These are phyloP conservation scores for Exophiala bonariae DNA, from an alignment of 2,329 filamentous ascomycete species.

Conservation along the genomic window DNA sequence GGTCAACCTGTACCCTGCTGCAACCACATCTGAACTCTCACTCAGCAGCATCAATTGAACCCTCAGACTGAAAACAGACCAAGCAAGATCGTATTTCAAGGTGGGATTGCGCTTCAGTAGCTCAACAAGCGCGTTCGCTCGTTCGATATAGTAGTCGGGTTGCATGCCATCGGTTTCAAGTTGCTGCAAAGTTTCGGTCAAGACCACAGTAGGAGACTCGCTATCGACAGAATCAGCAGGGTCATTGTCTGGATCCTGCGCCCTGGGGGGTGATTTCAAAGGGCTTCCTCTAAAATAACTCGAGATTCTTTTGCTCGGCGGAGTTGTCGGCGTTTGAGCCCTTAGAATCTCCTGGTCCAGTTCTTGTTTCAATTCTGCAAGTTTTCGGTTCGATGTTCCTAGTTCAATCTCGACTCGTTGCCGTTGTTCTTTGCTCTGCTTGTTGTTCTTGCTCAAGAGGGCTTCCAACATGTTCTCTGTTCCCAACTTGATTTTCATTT, in stretches of 20 bases:
- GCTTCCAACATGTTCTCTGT: constrained; percentile 98
- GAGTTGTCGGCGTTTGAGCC: constrained; percentile 54
- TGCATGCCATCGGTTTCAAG: constrained; percentile 84
- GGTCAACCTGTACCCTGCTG: constrained; percentile 89
- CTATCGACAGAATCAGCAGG: constrained; percentile 61
- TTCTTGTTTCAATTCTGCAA: constrained; percentile 59
- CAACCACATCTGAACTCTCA: constrained; percentile 92
- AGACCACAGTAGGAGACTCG: constrained; percentile 84
- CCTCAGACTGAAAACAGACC: constrained; percentile 89
- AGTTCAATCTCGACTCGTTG: constrained; percentile 81
- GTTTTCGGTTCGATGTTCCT: constrained; percentile 77
- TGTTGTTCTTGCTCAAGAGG: constrained; percentile 88
- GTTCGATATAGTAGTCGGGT: constrained; percentile 91
- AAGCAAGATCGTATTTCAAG: constrained; percentile 93
- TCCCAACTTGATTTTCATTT: constrained; percentile 96
- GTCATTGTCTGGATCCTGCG: constrained; percentile 55
- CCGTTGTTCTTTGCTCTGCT: constrained; percentile 87
- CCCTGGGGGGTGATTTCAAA: constrained; percentile 51
- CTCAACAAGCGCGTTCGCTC: constrained; percentile 89
- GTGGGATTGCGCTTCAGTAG: constrained; percentile 92
- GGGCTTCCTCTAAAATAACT: constrained; percentile 59
- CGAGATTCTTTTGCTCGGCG: constrained; percentile 51
- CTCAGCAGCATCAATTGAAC: constrained; percentile 96
- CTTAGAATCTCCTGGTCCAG: constrained; percentile 62
- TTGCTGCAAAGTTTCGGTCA: constrained; percentile 86